Evolutionary conservation across 2,329 filamentous ascomycete genomes (phyloP).

Genomic region (Trichoderma citrinoviride): DNA sequence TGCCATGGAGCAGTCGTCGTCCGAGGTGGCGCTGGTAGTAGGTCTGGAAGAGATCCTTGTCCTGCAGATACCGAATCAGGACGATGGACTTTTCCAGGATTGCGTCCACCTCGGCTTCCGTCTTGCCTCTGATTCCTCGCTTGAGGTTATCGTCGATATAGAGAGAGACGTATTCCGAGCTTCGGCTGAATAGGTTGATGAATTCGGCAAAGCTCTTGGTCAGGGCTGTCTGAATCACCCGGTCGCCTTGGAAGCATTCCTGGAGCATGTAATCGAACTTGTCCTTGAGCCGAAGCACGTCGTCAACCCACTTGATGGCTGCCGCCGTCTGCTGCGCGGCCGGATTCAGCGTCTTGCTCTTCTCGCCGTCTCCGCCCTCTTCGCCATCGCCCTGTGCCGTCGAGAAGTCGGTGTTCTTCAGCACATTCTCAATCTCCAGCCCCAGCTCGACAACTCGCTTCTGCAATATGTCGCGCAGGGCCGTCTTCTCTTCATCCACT

Average conservation of each 20-base stretch:
- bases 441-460: constrained; percentile 76
- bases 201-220: constrained; percentile 88
- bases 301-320: constrained; percentile 93
- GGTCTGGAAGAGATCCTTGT: constrained; percentile 92
- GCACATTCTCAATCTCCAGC: constrained; percentile 71
- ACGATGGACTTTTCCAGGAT: constrained; percentile 88
- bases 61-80: constrained; percentile 80
- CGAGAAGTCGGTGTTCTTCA: constrained; percentile 57
- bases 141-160: constrained; percentile 98
- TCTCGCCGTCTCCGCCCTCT: constrained; percentile 46
- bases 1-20: constrained; percentile 79
- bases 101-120: constrained; percentile 78
- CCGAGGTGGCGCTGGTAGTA: constrained; percentile 98
- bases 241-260: constrained; percentile 70
- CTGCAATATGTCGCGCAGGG: constrained; percentile 69
- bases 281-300: constrained; percentile 79
- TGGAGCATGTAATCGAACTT: constrained; percentile 83
- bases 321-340: constrained; percentile 79
- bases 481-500: constrained; percentile 70
- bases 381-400: constrained; percentile 43
- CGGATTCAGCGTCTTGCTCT: constrained; percentile 39
- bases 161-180: constrained; percentile 88
- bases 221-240: constrained; percentile 74
- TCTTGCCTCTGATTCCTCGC: constrained; percentile 89
- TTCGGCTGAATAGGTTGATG: constrained; percentile 83